Percentiles rank a stretch among this genome's conserved stretches.
Evolutionary conservation across 1,139 yeast species (phyloP).

Genomic region (Pichia sp.): DNA sequence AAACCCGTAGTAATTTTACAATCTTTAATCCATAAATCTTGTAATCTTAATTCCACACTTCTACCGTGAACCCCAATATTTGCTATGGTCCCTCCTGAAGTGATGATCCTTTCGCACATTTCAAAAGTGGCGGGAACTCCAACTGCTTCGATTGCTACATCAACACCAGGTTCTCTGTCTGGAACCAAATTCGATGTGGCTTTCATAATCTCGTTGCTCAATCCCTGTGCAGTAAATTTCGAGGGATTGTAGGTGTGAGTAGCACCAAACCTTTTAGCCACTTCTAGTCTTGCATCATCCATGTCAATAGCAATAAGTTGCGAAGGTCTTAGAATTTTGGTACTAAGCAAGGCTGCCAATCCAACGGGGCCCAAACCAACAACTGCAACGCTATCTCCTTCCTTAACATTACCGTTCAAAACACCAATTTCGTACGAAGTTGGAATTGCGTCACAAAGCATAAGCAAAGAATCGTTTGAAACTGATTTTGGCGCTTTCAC

Average conservation of each 20-base stretch:
- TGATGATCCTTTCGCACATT: slow-evolving; percentile 34
- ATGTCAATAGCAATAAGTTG: slow-evolving; percentile 34
- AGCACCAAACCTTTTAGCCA: slow-evolving; percentile 36
- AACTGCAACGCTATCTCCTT: slow-evolving; percentile 37
- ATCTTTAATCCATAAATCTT: slow-evolving; percentile 38
- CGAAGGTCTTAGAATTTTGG: slow-evolving; percentile 30
- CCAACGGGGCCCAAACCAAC: slow-evolving; percentile 46
- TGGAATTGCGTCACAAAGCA: slow-evolving; percentile 38
- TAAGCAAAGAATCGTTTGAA: slow-evolving; percentile 30
- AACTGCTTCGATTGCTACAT: slow-evolving; percentile 42
- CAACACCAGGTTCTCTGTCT: slow-evolving; percentile 32
- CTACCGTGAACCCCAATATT: slow-evolving; percentile 41
- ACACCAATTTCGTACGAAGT: slow-evolving; percentile 41
- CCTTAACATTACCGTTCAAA: slow-evolving; percentile 29
- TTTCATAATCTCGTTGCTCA: slow-evolving; percentile 23
- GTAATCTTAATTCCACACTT: slow-evolving; percentile 33
- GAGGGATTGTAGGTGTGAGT: slow-evolving; percentile 32
- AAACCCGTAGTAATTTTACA: slow-evolving; percentile 36
- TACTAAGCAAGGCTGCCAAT: slow-evolving; percentile 32
- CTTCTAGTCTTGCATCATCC: slow-evolving; percentile 34
- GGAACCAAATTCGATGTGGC: slow-evolving; percentile 17
- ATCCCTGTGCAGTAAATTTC: slow-evolving; percentile 18
- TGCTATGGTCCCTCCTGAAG: slow-evolving; percentile 40
- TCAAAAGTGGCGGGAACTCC: slow-evolving; percentile 39
- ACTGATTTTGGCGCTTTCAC: slow-evolving; percentile 27